A percentile compares a stretch with the other conserved stretches of the same genome.
phyloP scores from a whole-genome alignment of 768 basidiomycete genomes.

The Hemileccinum rubropunctum region DNA sequence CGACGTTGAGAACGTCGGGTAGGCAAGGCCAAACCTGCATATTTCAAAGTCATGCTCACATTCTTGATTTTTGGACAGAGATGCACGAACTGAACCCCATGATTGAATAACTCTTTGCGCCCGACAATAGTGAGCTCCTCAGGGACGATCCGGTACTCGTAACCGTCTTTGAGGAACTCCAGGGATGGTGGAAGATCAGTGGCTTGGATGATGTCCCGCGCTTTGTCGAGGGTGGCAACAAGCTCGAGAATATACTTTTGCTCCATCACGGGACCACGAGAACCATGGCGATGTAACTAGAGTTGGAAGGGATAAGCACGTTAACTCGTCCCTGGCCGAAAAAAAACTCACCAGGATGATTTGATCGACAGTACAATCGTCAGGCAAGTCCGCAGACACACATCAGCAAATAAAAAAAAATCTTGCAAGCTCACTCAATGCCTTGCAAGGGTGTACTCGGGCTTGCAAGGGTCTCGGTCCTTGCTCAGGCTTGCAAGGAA shows the following conservation, averaged over 20 bases:
- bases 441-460: too few species aligned
- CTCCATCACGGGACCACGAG: constrained; percentile 29
- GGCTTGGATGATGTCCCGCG: too few species aligned
- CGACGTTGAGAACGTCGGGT: constrained; percentile 17
- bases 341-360: constrained; percentile 35
- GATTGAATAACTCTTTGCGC: constrained; percentile 37
- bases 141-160: constrained; percentile 31
- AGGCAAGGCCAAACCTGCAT: constrained; percentile 20
- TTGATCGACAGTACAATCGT: constrained; percentile 40
- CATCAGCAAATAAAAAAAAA: too few species aligned
- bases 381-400: constrained; percentile 31
- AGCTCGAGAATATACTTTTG: too few species aligned
- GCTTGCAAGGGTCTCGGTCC: too few species aligned
- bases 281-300: constrained; percentile 43
- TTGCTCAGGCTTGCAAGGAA: too few species aligned
- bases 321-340: too few species aligned
- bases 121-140: constrained; percentile 38
- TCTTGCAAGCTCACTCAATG: too few species aligned
- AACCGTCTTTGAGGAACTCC: constrained; percentile 37
- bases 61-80: not conserved
- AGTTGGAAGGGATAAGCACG: too few species aligned
- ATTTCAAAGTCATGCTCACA: too few species aligned
- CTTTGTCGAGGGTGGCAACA: too few species aligned
- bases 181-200: constrained; percentile 11
- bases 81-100: constrained; percentile 36